Percentiles rank a stretch among this genome's conserved stretches.
Conservation (phyloP, 768 basidiomycete species). For the Mycena sanguinolenta region DNA sequence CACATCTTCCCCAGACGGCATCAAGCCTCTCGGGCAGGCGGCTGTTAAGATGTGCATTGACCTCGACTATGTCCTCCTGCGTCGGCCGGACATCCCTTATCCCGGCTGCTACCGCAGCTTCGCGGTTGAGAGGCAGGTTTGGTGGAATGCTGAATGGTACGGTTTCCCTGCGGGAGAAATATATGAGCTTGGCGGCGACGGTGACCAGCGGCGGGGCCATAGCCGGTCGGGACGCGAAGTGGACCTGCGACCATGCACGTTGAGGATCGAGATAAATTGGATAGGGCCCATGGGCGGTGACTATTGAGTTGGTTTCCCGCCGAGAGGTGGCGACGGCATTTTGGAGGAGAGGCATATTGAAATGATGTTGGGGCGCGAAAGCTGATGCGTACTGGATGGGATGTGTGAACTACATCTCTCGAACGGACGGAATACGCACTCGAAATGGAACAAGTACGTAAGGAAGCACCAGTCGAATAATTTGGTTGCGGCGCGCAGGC, state of each 20-base stretch:
- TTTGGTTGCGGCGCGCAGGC: conserved; percentile 41
- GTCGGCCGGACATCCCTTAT: conserved; percentile 56
- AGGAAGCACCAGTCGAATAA: conserved; percentile 54
- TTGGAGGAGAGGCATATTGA: conserved; percentile 64
- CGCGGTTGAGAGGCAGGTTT: conserved; percentile 49
- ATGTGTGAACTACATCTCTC: background rate
- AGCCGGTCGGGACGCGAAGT: conserved; percentile 47
- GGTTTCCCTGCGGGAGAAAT: conserved; percentile 69
- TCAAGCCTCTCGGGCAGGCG: conserved; percentile 38
- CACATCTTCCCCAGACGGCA: conserved; percentile 11
- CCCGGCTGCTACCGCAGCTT: conserved; percentile 39
- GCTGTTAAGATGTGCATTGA: conserved; percentile 59
- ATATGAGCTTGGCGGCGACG: conserved; percentile 73
- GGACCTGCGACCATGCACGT: conserved; percentile 45
- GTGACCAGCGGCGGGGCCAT: conserved; percentile 61
- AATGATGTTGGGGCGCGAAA: conserved; percentile 74
- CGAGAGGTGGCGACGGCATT: conserved; percentile 28
- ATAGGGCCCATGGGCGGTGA: conserved; percentile 59
- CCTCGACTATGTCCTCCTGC: conserved; percentile 70
- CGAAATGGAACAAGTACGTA: conserved; percentile 65
- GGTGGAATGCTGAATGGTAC: conserved; percentile 58
- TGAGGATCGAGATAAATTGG: conserved; percentile 58
- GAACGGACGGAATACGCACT: conserved; percentile 43
- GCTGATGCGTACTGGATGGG: conserved; percentile 69
- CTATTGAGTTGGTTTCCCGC: conserved; percentile 41